Base-by-base conservation (phyloP, 2,329 filamentous ascomycete species). In the Pseudogymnoascus sp. region DNA sequence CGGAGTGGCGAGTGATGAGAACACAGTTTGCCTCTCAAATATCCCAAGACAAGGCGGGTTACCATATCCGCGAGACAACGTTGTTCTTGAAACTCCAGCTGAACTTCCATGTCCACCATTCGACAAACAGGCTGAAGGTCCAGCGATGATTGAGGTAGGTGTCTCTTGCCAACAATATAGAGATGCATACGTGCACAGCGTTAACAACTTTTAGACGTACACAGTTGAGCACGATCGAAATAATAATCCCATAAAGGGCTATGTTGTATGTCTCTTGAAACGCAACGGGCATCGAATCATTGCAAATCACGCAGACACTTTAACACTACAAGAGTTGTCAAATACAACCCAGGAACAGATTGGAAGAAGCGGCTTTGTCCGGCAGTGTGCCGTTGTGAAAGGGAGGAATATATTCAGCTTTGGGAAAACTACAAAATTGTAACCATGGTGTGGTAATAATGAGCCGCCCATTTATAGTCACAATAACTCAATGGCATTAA, bases 1-100 rank as follows among this genome's bases (percentile, higher is more conserved):
- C 0, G 86, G 86, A 0, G 78, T 85, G 26, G 66, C 86, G n/a
- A 86, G 83, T 0, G 86, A 88, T 69, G 84, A 89, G 69, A 81
- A 88, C 69, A 84, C 80, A 3, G 69, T 89, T 0, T 80, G 83
- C 56, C 73, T 89, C 1, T 86, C 84, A 0, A 78, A 74, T 0
- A 67, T 72, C 10, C 80, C 82, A 14, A 69, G 65, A 38, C 72
- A 75, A 6, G 73, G 72, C 1, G 53, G 53, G 11, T 4, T 33
- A 33, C 64, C 70, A 2, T 86, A 86, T 71, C 82, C 82, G 2
- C 66, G 72, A 7, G 67, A 73, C 24, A 78, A 80, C 47, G 76
- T 78, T 2, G 70, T 85, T 8, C 77, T 79, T 3, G 72, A 74
- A 19, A 56, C 71, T 19, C 65, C 80, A 1, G 73, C 69, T 0